Evolutionary conservation across 169 alveolate genomes (phyloP).

Genomic region (Plasmodium ovale): DNA sequence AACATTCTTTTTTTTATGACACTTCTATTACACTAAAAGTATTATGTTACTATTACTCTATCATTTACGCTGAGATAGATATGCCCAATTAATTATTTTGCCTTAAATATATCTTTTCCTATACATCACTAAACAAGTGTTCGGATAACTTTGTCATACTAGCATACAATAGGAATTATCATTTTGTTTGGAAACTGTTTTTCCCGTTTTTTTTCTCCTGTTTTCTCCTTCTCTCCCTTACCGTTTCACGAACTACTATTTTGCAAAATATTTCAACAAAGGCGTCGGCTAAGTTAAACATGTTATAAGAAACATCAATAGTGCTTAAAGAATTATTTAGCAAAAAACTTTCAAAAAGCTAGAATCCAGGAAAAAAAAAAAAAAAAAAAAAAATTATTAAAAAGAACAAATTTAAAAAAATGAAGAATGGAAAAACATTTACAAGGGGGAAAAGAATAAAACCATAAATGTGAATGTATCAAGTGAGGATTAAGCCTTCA

Average conservation of each 20-base stretch:
- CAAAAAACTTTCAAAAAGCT: constrained; percentile 73
- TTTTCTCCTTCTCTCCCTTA: constrained; percentile 4
- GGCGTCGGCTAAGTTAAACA: constrained; percentile 47
- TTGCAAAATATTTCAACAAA: constrained; percentile 36
- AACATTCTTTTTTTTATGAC: no score
- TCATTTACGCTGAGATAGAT: no score
- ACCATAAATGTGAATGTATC: not conserved
- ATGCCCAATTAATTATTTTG: no score
- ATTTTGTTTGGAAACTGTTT: not conserved
- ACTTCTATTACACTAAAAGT: no score
- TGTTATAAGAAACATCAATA: constrained; percentile 63
- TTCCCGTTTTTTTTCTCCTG: constrained; percentile 8
- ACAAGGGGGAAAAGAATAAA: no score
- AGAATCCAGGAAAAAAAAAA: not conserved
- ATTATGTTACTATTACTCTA: no score
- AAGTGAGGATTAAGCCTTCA: not conserved
- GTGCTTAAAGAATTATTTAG: constrained; percentile 26
- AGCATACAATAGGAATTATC: no score
- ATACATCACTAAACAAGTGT: no score
- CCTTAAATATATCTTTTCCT: no score
- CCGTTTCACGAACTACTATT: constrained; percentile 36
- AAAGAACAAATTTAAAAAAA: no score
- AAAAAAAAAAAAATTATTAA: not conserved
- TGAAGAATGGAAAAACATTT: no score
- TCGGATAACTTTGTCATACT: no score